Percentiles rank a stretch among this genome's conserved stretches.
These are phyloP conservation scores for Schizothecium vesticola DNA, from an alignment of 495 filamentous ascomycete species.

Conservation along the genomic window DNA sequence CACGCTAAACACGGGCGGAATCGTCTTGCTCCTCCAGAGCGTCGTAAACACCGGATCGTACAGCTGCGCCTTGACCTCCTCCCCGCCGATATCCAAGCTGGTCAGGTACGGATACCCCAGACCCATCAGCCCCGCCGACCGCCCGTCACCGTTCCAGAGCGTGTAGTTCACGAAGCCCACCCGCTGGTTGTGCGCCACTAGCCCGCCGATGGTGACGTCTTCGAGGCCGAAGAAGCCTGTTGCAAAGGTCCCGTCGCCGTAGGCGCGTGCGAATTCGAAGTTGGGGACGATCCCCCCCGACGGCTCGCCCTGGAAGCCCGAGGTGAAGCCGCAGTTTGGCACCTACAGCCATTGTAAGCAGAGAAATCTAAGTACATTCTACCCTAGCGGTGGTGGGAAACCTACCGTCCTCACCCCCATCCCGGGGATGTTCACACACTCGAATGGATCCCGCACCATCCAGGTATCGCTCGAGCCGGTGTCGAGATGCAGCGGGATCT, in stretches of 20 bases:
- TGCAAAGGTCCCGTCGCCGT: conserved; percentile 51
- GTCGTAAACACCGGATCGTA: conserved; percentile 54
- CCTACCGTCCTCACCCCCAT: conserved; percentile 12
- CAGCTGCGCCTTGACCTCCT: conserved; percentile 18
- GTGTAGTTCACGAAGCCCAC: conserved; percentile 47
- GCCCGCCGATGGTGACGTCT: conserved; percentile 44
- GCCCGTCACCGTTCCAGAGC: conserved; percentile 44
- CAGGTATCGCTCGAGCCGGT: conserved; percentile 62
- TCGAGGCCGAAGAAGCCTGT: conserved; percentile 51
- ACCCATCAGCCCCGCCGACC: conserved; percentile 50
- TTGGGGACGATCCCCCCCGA: conserved; percentile 40
- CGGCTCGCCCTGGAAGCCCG: conserved; percentile 36
- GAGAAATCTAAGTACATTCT: not conserved
- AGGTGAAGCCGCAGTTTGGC: conserved; percentile 44
- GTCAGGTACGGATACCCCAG: conserved; percentile 53
- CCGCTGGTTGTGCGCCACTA: conserved; percentile 46
- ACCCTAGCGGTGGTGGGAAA: not conserved
- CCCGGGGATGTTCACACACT: conserved; percentile 38
- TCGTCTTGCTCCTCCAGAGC: conserved; percentile 47
- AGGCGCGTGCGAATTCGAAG: conserved; percentile 50
- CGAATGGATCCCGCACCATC: conserved; percentile 43
- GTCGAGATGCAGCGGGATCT: conserved; percentile 51
- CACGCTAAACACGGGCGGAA: conserved; percentile 51
- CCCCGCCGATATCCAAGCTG: conserved; percentile 18
- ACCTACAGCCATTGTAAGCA: conserved; percentile 8